These are phyloP conservation scores for Exobasidium cylindrosporum DNA, from an alignment of 1,284 basidiomycete species.

Conservation along the genomic window DNA sequence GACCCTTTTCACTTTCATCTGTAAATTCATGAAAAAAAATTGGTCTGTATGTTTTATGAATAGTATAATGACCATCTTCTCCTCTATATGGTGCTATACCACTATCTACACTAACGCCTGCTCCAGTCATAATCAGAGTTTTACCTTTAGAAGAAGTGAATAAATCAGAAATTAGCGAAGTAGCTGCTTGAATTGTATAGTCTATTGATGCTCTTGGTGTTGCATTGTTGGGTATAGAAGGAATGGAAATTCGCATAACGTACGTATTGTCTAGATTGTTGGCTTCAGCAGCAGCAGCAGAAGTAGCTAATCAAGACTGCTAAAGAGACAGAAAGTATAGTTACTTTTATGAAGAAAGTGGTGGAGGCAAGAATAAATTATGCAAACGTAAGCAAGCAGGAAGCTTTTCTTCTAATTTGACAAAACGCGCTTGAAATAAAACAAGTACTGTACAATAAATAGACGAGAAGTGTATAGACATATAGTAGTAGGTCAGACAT, in stretches of 20 bases:
- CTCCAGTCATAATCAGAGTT: slow-evolving; percentile 40
- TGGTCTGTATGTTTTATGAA: slow-evolving; percentile 50
- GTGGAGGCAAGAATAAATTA: no score
- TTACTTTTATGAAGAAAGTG: no score
- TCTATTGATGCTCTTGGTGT: slow-evolving; percentile 22
- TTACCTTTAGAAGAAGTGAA: slow-evolving; percentile 30
- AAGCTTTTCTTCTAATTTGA: no score
- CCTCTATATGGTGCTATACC: slow-evolving; percentile 54
- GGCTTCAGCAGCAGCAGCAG: no score
- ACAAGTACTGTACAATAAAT: no score
- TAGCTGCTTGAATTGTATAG: slow-evolving; percentile 28
- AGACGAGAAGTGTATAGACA: no score
- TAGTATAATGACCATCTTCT: slow-evolving; percentile 43
- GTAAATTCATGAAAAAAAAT: slow-evolving; percentile 54
- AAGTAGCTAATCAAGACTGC: no score
- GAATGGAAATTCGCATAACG: slow-evolving; percentile 50
- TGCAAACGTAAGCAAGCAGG: no score
- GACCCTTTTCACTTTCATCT: slow-evolving; percentile 31
- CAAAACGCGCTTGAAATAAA: no score
- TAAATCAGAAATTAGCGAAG: slow-evolving; percentile 29
- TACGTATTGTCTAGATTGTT: neutral
- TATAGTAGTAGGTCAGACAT: no score
- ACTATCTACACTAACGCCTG: slow-evolving; percentile 52
- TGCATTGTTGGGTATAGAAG: slow-evolving; percentile 33
- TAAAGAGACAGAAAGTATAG: no score